A percentile compares a stretch with the other conserved stretches of the same genome.
phyloP scores from a whole-genome alignment of 2,329 filamentous ascomycete genomes.

The Pseudogymnoascus sp. region DNA sequence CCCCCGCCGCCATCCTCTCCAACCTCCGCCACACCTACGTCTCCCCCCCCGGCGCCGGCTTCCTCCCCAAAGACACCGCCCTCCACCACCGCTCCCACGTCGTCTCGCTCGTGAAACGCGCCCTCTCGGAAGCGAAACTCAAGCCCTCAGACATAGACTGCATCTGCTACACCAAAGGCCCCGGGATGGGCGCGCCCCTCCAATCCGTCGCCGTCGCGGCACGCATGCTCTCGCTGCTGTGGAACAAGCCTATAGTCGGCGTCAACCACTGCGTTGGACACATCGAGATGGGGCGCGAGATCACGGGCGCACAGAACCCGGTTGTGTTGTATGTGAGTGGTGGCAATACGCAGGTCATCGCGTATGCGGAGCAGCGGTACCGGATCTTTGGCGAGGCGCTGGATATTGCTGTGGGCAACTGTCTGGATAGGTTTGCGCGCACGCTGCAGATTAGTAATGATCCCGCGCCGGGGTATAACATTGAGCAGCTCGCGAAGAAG shows the following conservation, averaged over 20 bases:
- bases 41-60: constrained; percentile 86
- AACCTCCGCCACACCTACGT: constrained; percentile 93
- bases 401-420: constrained; percentile 96
- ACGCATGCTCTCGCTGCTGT: constrained; percentile 72
- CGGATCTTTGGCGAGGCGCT: constrained; percentile 97
- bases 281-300: constrained; percentile 95
- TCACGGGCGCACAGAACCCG: constrained; percentile 84
- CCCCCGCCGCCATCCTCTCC: constrained; percentile 65
- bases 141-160: constrained; percentile 66
- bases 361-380: constrained; percentile 89
- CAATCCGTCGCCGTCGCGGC: constrained; percentile 81
- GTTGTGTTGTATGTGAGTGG: constrained; percentile 94
- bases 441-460: constrained; percentile 90
- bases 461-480: constrained; percentile 94
- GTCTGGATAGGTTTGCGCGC: constrained; percentile 88
- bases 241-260: constrained; percentile 81
- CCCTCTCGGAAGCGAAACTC: constrained; percentile 63
- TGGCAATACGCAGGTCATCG: constrained; percentile 96
- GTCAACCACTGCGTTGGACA: constrained; percentile 98
- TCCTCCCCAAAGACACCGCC: constrained; percentile 94
- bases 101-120: constrained; percentile 69
- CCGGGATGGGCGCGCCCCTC: constrained; percentile 92
- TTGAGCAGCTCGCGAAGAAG: constrained; percentile 83
- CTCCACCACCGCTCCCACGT: constrained; percentile 85
- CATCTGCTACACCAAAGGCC: constrained; percentile 91